A percentile compares a stretch with the other conserved stretches of the same genome.
These are phyloP conservation scores for Pontederia crassipes DNA, from an alignment of 176 grass and related monocot species.

Conservation along the genomic window DNA sequence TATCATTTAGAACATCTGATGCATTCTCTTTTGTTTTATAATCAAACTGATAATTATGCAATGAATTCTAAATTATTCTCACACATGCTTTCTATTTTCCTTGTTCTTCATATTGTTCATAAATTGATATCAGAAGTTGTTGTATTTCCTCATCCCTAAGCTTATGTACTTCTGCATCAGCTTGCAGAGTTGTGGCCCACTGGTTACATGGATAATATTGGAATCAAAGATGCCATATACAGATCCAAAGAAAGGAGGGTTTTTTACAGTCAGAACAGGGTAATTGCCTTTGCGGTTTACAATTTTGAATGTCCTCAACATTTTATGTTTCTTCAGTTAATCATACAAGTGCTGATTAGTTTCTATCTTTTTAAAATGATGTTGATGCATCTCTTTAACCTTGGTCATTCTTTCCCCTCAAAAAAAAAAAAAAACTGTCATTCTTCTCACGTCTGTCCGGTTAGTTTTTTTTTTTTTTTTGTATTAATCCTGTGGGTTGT, in stretches of 20 bases:
- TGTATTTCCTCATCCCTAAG: constrained; percentile 9
- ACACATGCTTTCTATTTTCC: too few species aligned
- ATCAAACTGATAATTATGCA: not conserved
- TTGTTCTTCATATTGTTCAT: not conserved
- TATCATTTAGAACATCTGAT: not conserved
- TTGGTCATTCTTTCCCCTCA: not conserved
- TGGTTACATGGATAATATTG: constrained; percentile 95
- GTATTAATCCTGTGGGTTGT: too few species aligned
- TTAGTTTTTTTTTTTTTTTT: too few species aligned
- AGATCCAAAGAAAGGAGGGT: constrained; percentile 66
- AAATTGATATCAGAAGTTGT: not conserved
- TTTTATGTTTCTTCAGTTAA: constrained; percentile 1
- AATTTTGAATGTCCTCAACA: not conserved
- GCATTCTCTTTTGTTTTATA: not conserved
- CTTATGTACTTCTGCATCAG: constrained; percentile 25
- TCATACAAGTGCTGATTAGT: constrained; percentile 3
- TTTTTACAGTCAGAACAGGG: constrained; percentile 72
- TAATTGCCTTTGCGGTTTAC: constrained; percentile 9
- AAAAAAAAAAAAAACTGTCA: too few species aligned
- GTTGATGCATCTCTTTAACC: not conserved
- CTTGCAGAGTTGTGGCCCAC: constrained; percentile 90
- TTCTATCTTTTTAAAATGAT: not conserved
- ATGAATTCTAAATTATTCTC: too few species aligned
- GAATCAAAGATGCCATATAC: constrained; percentile 91
- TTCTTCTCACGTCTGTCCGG: too few species aligned